Conservation (phyloP, 2,329 filamentous ascomycete genomes). For the Sporothrix inflata region DNA sequence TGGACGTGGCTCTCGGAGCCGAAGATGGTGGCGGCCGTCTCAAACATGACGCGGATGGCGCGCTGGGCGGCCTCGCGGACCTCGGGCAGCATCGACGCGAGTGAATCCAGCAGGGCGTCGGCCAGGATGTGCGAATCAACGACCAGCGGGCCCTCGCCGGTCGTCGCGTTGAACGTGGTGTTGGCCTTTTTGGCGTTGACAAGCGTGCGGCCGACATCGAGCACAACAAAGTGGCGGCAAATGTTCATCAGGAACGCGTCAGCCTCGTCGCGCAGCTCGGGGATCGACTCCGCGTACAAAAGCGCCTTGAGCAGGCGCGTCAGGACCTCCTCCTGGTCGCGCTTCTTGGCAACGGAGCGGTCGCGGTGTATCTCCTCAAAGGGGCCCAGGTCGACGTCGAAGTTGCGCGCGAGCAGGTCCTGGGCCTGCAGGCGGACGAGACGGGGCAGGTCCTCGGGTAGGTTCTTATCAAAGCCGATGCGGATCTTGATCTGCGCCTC, state of each 20-base stretch:
- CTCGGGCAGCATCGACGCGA: conserved; percentile 80
- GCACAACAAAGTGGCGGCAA: conserved; percentile 84
- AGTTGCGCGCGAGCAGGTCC: conserved; percentile 75
- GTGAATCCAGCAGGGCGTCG: conserved; percentile 85
- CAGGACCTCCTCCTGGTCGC: conserved; percentile 77
- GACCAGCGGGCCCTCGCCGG: conserved; percentile 83
- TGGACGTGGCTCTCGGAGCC: conserved; percentile 72
- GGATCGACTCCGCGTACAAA: conserved; percentile 81
- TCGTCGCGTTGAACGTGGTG: conserved; percentile 80
- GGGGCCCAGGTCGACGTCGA: conserved; percentile 68
- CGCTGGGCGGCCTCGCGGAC: conserved; percentile 83
- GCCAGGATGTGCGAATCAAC: conserved; percentile 86
- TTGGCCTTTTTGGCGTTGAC: conserved; percentile 76
- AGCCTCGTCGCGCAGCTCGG: conserved; percentile 77
- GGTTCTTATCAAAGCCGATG: conserved; percentile 75
- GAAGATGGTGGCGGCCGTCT: conserved; percentile 76
- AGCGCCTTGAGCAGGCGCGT: conserved; percentile 88
- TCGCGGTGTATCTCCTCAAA: conserved; percentile 78
- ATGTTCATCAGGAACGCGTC: conserved; percentile 76
- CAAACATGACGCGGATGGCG: conserved; percentile 77
- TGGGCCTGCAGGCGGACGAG: conserved; percentile 87
- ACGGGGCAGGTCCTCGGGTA: conserved; percentile 87
- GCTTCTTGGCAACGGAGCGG: conserved; percentile 84
- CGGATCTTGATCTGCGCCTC: conserved; percentile 88
- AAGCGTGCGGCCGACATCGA: conserved; percentile 86